Base-by-base conservation (phyloP, 176 grass and related monocot species). In the Secale cereale region DNA sequence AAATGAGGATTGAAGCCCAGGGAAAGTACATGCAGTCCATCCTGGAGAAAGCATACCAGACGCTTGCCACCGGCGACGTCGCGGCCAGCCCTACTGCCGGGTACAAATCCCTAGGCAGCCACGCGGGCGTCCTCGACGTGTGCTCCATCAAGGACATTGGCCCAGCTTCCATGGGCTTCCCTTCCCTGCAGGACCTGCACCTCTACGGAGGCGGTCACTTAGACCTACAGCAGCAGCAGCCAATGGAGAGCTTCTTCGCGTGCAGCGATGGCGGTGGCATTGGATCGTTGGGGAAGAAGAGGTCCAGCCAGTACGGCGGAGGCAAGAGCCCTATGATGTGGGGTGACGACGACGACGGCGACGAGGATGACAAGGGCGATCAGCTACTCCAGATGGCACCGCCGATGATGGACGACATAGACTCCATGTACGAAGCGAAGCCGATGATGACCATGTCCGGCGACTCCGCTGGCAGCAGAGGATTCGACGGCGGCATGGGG, bases 1-100 rank as follows among this genome's bases (percentile, higher is more conserved):
- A 99, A 66, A 99, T 99, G 85, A 92, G 97, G 92, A 94, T 99
- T 25, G 97, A 99, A 74, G 94, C 97, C 50, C 94, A 99, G 91
- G 92, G 94, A 1, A 99, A 91, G 82, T 99, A 99, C 84, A 99
- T 99, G 97, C 94, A 99, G 69, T 92, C 91, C 40, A 99, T 99
- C 82, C 81, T 99, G 68, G 90, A 99, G 90, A 96, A 96, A 91
- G 97, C 97, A 10, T 94, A 84, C 56, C 93, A 98, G 80, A 92
- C 86, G 20, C 79, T 94, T 33, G 72, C 90, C 35, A 63, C 83
- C 20, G 97, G 88, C 46, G 91, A 88, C 86, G 59, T 54, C 33
- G 20, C 59, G 7, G 77, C 89, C 50, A 81, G 81, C 43, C 78
- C 89, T 2, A 85, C 72, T 16, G 70, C 13, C 9, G 88, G 50